Percentiles rank a stretch among this genome's conserved stretches.
Evolutionary conservation across 805 yeast genomes (phyloP).

Genomic region (Lachancea dasiensis): DNA sequence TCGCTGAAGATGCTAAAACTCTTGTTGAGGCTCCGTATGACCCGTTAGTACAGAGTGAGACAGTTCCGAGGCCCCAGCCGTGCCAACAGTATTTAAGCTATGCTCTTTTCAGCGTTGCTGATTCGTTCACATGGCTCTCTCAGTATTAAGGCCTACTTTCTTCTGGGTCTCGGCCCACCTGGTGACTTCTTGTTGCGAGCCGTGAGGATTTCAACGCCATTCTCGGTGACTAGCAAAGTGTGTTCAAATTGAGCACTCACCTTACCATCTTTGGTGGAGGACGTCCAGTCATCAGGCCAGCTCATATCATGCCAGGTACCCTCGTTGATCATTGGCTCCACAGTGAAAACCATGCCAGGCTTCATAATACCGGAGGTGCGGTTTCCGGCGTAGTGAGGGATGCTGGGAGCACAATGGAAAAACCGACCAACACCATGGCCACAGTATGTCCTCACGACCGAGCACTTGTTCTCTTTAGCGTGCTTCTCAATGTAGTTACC

Average conservation of each 20-base stretch:
- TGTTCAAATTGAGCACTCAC: slow-evolving; percentile 94
- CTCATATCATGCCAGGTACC: slow-evolving; percentile 74
- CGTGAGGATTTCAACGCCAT: slow-evolving; percentile 85
- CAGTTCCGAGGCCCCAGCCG: too few species aligned
- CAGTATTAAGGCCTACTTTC: slow-evolving; percentile 21
- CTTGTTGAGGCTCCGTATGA: too few species aligned
- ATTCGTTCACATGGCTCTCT: not conserved
- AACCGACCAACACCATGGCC: slow-evolving; percentile 88
- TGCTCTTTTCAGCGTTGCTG: too few species aligned
- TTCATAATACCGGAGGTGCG: slow-evolving; percentile 91
- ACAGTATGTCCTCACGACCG: slow-evolving; percentile 84
- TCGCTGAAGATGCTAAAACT: too few species aligned
- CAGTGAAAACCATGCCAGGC: slow-evolving; percentile 94
- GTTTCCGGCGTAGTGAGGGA: slow-evolving; percentile 92
- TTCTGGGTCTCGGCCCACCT: slow-evolving; percentile 74
- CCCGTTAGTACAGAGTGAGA: too few species aligned
- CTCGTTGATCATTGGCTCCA: slow-evolving; percentile 92
- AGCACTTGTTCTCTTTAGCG: slow-evolving; percentile 69
- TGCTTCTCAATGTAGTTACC: slow-evolving; percentile 87
- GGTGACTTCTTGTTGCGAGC: slow-evolving; percentile 78
- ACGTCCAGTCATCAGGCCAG: slow-evolving; percentile 99
- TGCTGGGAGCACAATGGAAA: slow-evolving; percentile 88
- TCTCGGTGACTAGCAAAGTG: slow-evolving; percentile 85
- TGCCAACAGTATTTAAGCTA: too few species aligned
- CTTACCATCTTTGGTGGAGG: slow-evolving; percentile 84